These are phyloP conservation scores for Dendrothele bispora DNA, from an alignment of 768 basidiomycete genomes.

Conservation along the genomic window DNA sequence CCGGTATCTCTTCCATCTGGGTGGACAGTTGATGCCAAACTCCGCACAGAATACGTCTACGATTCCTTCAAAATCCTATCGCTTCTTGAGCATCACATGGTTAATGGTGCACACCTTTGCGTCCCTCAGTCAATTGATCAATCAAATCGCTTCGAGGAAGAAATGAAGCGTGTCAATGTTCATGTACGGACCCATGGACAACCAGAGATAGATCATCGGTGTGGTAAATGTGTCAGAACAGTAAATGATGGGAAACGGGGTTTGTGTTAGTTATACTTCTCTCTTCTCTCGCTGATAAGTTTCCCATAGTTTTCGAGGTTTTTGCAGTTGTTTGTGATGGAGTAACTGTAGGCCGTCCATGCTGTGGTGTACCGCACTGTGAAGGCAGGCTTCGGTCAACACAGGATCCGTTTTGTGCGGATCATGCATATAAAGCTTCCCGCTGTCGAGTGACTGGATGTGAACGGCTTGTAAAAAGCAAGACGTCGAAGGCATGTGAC, in stretches of 20 bases:
- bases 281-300: background rate
- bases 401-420: slow-evolving; percentile 21
- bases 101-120: background rate
- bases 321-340: slow-evolving; percentile 15
- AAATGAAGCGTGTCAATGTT: background rate
- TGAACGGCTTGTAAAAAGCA: slow-evolving; percentile 16
- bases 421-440: too few relatives aligned
- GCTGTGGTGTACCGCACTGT: slow-evolving; percentile 30
- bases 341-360: slow-evolving; percentile 24
- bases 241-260: background rate
- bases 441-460: slow-evolving; percentile 13
- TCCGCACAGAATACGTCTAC: background rate
- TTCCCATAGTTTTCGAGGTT: background rate
- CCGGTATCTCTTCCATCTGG: background rate
- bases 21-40: background rate
- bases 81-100: background rate
- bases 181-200: background rate
- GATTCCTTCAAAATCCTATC: background rate
- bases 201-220: background rate
- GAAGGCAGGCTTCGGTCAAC: slow-evolving; percentile 14
- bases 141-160: background rate
- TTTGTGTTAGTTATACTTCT: background rate
- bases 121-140: background rate
- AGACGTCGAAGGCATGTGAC: slow-evolving; percentile 15
- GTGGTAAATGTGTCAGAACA: background rate